A percentile compares a stretch with the other conserved stretches of the same genome.
Evolutionary conservation across 2,329 filamentous ascomycete genomes (phyloP).

Genomic region (Davidsoniella virescens): DNA sequence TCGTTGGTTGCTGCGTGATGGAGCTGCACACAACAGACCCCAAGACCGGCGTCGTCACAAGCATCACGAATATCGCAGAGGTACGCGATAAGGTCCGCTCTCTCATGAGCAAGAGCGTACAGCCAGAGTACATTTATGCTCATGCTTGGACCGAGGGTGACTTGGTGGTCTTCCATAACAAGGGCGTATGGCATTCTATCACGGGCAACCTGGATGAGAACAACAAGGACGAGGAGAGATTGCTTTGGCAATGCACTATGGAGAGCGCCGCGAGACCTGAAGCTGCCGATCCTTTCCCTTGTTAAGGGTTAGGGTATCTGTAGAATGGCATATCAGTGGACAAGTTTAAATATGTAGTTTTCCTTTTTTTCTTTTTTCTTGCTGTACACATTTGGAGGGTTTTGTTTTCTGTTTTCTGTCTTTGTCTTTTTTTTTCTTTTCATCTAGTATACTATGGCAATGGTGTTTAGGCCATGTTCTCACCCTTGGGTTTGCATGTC

Average conservation of each 20-base stretch:
- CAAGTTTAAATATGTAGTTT: neutral
- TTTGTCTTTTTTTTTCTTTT: neutral
- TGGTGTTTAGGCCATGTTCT: neutral
- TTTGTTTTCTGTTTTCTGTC: neutral
- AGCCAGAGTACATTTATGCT: slow-evolving; percentile 20
- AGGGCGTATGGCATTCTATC: slow-evolving; percentile 20
- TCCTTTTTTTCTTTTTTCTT: neutral
- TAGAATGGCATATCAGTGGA: neutral
- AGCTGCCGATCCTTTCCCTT: neutral
- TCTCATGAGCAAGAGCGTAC: slow-evolving; percentile 15
- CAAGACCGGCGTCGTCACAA: slow-evolving; percentile 2
- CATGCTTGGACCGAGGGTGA: slow-evolving; percentile 19
- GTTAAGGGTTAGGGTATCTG: neutral
- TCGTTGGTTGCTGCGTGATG: slow-evolving; percentile 12
- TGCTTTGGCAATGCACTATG: slow-evolving; percentile 21
- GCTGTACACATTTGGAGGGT: neutral
- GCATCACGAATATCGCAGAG: slow-evolving; percentile 8
- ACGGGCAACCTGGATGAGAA: slow-evolving; percentile 15
- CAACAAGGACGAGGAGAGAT: slow-evolving; percentile 14
- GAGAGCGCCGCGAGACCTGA: slow-evolving; percentile 11
- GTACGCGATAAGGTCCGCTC: slow-evolving; percentile 8
- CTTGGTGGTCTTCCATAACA: slow-evolving; percentile 20
- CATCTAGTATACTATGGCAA: neutral
- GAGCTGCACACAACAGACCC: slow-evolving; percentile 9
- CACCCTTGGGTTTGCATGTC: no score